These are phyloP conservation scores for Lodderomyces margitis DNA, from an alignment of 1,139 yeast species.

Conservation along the genomic window DNA sequence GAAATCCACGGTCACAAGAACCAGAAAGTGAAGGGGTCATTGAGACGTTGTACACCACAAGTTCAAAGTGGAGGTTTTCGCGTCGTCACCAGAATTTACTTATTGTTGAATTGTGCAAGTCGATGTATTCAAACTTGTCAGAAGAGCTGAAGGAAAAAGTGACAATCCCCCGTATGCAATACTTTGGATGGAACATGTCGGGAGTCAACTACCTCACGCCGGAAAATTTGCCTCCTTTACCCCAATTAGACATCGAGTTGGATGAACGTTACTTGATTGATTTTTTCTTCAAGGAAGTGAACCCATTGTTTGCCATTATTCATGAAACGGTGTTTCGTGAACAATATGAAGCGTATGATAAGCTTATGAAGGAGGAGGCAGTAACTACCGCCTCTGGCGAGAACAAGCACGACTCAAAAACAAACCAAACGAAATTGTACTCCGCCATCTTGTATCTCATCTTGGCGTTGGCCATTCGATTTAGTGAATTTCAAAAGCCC, in stretches of 20 bases:
- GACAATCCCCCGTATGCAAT: constrained; percentile 54
- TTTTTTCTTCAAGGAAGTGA: constrained; percentile 50
- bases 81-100: constrained; percentile 51
- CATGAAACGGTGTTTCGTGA: constrained; percentile 56
- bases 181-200: constrained; percentile 66
- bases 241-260: constrained; percentile 21
- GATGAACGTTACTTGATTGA: constrained; percentile 25
- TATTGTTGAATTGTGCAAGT: constrained; percentile 43
- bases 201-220: constrained; percentile 52
- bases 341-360: constrained; percentile 43
- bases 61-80: constrained; percentile 50
- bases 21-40: constrained; percentile 21
- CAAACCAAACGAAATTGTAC: constrained; percentile 44
- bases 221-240: constrained; percentile 37
- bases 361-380: constrained; percentile 13
- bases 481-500: constrained; percentile 45
- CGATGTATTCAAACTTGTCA: constrained; percentile 37
- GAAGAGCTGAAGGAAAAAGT: constrained; percentile 38
- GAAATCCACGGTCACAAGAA: constrained; percentile 16
- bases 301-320: constrained; percentile 53
- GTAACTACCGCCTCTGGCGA: constrained; percentile 9
- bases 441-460: constrained; percentile 52
- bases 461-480: constrained; percentile 53
- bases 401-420: constrained; percentile 19
- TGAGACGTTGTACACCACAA: constrained; percentile 21